Evolutionary conservation across 768 basidiomycete genomes (phyloP).

Genomic region (Termitomyces sp.): DNA sequence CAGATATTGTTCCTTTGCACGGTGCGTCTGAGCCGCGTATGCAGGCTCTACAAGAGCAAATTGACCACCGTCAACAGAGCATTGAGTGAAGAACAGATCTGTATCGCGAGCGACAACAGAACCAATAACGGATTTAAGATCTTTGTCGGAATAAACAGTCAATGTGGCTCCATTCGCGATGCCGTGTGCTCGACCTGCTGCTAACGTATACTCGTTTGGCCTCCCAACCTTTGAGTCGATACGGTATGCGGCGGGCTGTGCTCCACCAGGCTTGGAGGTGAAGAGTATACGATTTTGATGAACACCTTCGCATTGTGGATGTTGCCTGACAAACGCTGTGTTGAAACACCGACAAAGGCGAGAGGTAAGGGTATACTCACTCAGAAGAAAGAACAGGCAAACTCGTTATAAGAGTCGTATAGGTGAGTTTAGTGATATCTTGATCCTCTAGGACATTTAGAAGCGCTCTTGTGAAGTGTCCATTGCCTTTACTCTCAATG

Average conservation of each 20-base stretch:
- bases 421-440: conserved; percentile 1
- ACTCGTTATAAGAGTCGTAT: background rate
- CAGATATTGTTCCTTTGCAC: background rate
- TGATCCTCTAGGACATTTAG: background rate
- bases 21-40: background rate
- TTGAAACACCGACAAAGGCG: background rate
- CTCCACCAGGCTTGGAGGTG: background rate
- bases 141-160: background rate
- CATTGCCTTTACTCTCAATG: background rate
- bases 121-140: background rate
- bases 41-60: background rate
- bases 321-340: background rate
- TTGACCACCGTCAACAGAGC: background rate
- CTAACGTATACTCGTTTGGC: background rate
- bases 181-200: background rate
- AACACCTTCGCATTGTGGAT: conserved; percentile 6
- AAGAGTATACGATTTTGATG: background rate
- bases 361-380: background rate
- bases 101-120: background rate
- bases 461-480: conserved; percentile 3
- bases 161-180: background rate
- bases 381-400: background rate
- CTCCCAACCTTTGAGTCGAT: background rate
- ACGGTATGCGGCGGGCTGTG: background rate
- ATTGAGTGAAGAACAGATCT: background rate